These are phyloP conservation scores for Plasmodium cynomolgi DNA, from an alignment of 169 alveolate genomes.

Conservation along the genomic window DNA sequence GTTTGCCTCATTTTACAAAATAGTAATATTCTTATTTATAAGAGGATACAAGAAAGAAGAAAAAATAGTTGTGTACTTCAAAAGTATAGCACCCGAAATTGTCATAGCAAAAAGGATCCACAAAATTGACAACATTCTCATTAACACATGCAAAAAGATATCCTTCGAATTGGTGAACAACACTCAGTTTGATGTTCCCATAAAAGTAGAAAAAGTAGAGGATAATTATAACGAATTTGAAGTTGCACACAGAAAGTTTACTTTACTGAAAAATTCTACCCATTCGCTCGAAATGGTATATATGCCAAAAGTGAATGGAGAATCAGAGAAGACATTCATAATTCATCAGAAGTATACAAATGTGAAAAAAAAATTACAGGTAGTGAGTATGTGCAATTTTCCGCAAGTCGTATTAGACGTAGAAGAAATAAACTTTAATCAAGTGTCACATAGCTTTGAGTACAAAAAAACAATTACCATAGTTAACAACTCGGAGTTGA, in stretches of 20 bases:
- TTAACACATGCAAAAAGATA: constrained; percentile 30
- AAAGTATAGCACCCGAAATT: constrained; percentile 65
- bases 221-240: constrained; percentile 48
- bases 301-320: constrained; percentile 33
- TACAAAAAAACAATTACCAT: constrained; percentile 29
- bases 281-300: constrained; percentile 14
- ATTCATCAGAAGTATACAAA: constrained; percentile 69
- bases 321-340: constrained; percentile 15
- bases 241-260: constrained; percentile 4
- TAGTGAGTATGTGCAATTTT: constrained; percentile 20
- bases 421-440: constrained; percentile 48
- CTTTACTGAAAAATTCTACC: constrained; percentile 22
- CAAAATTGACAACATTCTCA: constrained; percentile 20
- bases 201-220: constrained; percentile 38
- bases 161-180: constrained; percentile 43
- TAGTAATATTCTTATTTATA: constrained; percentile 40
- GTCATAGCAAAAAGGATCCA: constrained; percentile 5
- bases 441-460: constrained; percentile 53
- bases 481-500: constrained; percentile 43
- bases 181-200: background rate
- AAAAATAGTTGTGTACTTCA: constrained; percentile 38
- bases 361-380: constrained; percentile 15
- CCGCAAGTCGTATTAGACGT: constrained; percentile 31
- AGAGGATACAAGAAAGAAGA: constrained; percentile 63
- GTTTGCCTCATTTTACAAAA: constrained; percentile 71